phyloP scores from a whole-genome alignment of 352 stramenopile species.

The Phytophthora tubulina region DNA sequence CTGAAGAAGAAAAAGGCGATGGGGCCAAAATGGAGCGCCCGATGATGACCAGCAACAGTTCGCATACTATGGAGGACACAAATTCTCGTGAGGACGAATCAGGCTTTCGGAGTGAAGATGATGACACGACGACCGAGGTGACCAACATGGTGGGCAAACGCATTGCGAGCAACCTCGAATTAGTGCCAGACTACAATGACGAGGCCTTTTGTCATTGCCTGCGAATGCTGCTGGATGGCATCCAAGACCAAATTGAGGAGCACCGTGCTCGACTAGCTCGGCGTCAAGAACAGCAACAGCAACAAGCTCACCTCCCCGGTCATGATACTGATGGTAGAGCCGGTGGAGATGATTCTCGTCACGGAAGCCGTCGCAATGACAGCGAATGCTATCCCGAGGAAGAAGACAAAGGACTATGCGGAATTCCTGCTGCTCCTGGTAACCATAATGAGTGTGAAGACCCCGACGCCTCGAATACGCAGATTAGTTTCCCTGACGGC shows the following conservation, averaged over 20 bases:
- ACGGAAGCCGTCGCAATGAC: slow-evolving; percentile 28
- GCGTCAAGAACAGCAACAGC: slow-evolving; percentile 43
- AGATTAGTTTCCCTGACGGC: slow-evolving; percentile 32
- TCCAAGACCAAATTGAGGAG: slow-evolving; percentile 88
- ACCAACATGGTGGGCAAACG: slow-evolving; percentile 16
- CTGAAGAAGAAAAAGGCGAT: slow-evolving; percentile 7
- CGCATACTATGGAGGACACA: slow-evolving; percentile 34
- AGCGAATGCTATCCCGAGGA: slow-evolving; percentile 29
- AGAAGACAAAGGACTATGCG: slow-evolving; percentile 29
- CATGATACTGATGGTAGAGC: slow-evolving; percentile 33
- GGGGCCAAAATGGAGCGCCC: background rate
- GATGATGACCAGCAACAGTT: slow-evolving; percentile 35
- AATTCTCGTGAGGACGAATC: slow-evolving; percentile 34
- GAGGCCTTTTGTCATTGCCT: slow-evolving; percentile 74
- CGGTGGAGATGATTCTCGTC: slow-evolving; percentile 17
- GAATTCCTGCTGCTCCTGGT: slow-evolving; percentile 5
- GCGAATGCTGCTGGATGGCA: slow-evolving; percentile 77
- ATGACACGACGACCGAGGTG: slow-evolving; percentile 12
- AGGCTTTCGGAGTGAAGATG: slow-evolving; percentile 23
- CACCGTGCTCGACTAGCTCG: slow-evolving; percentile 62
- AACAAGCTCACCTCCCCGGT: slow-evolving; percentile 40
- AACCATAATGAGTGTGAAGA: slow-evolving; percentile 32
- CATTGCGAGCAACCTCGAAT: slow-evolving; percentile 34
- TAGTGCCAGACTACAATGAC: slow-evolving; percentile 62
- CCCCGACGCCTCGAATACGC: slow-evolving; percentile 20